Base-by-base conservation (phyloP, 352 stramenopile genomes). In the Aphanomyces astaci region DNA sequence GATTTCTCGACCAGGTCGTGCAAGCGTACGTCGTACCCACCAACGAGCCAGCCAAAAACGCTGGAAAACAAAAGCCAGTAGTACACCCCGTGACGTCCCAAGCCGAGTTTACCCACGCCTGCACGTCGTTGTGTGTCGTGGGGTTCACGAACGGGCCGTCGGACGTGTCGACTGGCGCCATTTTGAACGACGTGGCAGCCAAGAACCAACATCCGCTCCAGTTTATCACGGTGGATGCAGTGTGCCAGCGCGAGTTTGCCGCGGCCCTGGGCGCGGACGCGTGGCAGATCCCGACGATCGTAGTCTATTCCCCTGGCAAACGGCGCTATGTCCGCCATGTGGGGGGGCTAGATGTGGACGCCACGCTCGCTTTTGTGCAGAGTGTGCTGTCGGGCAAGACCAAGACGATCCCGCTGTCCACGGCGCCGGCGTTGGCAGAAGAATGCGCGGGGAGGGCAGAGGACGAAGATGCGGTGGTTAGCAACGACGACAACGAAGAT, bases 151-250 rank as follows among this genome's bases (percentile, higher is more conserved):
- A 64, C 7, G 56, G 43, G 7, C 27, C 22, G 22, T 22, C 82
- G 7, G 80, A 90, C 59, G 40, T 79, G 1, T 75, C 86, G 40
- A 87, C 76, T 0, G 63, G 87, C 0, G 73, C 86, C 4, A 79
- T 79, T 7, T 73, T 90, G 5, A 67, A 62, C 7, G 70, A 76
- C 7, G 79, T 87, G 9, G 84, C 81, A 15, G 59, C 66, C 3
- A 73, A 77, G 33, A 72, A 76, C 13, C 71, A 73, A 9, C 76
- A 90, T 63, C 82, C 84, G 19, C 88, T 88, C 52, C 70, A 77
- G 28, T 93, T 88, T 57, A 84, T 91, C 78, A 89, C 80, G 79
- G 75, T 84, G 13, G 89, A 88, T 31, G 84, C 82, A 25, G 87
- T 86, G 54, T 93, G 84, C 45, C 84, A 93, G 46, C 78, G 70